Base-by-base conservation (phyloP, 805 yeast genomes). In the Yueomyces sp. region DNA sequence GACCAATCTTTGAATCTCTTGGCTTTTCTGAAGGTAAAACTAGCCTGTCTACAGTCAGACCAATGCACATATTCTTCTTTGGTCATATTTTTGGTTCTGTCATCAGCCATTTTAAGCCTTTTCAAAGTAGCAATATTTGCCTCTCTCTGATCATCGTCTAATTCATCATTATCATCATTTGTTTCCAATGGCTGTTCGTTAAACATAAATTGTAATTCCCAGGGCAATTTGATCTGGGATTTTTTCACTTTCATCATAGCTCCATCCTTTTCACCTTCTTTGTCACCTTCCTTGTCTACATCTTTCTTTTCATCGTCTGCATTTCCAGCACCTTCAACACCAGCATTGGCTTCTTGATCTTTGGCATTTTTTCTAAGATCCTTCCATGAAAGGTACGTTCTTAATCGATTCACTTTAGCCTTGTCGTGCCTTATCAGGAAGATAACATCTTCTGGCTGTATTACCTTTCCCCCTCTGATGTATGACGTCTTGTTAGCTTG, bases 11-110 rank as follows among this genome's bases (percentile, higher is more conserved):
- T 74, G 59, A 92, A 92, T 55, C 96, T 68, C 59, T 87, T 87
- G n/a, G 84, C 83, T 60, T 92, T 92, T 52, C 96, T 73, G 55
- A 87, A 92, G 1, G 98, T 92, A 60, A 92, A 92, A 46, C 94
- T 81, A 1, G 97, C 97, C 62, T 92, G 98, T 48, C 98, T 76
- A 64, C 98, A 92, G 57, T 92, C 98, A 9, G 95, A 85, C 96
- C 97, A 92, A 60, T 92, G 98, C 19, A 88, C 98, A 56, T 92
- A 92, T 59, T 92, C 98, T 54, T 92, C 96, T 56, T 79, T 82
- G 1, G 98, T 92, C 98, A 92, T 92, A 52, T 81, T 74, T 50
- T 71, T 76, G 0, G 98, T 92, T 48, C 98, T 72, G 42, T 92
- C 96, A 63, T 92, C 98, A 3, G 96, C 96, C 62, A 77, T 79